Evolutionary conservation across 2,329 filamentous ascomycete genomes (phyloP), one percentile per base, ranked within the genome.

Genomic region (Rhinocladiella similis): DNA sequence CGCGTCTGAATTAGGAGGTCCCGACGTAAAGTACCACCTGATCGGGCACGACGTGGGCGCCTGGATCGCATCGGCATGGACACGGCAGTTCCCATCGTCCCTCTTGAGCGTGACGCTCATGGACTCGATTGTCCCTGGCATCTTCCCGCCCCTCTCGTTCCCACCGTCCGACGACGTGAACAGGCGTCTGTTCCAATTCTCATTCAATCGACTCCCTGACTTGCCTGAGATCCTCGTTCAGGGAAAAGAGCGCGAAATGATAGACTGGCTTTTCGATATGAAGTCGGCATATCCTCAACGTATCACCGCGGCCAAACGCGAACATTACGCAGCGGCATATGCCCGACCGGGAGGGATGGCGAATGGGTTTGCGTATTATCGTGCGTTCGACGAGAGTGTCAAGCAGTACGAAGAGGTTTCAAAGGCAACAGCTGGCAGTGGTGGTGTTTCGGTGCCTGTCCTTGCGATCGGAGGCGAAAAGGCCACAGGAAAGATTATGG

Each of bases 11-110:
- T 20, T 54, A 6, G 52, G 52, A 18, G 20, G 20, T 12, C 7
- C 7, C 10, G 43, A 57, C 27, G 50, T 55, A 3, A 41, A 33
- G 19, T 68, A 67, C 52, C 66, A 68, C 59, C 61, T 68, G 1
- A 53, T 68, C 16, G 66, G 66, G 39, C 66, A 68, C 38, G 66
- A 68, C 50, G 61, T 68, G 13, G 66, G 66, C 10, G 63, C 62
- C 27, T 68, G 65, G 64, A 64, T 68, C 35, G 53, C 60, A 5
- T 67, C 63, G 48, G 58, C 64, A 5, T 67, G 66, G 65, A 61
- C 64, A 1, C 61, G 62, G 33, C 66, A 66, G 48, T 64, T 61
- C 41, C 56, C 56, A 45, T 57, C 59, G 4, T 56, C 46, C 29
- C 50, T 67, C 56, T 63, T 63, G 45, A 63, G 59, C 36, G 62